Percentiles rank a stretch among this genome's conserved stretches.
Evolutionary conservation across 2,329 filamentous ascomycete species (phyloP).

Genomic region (Zalaria sp.): DNA sequence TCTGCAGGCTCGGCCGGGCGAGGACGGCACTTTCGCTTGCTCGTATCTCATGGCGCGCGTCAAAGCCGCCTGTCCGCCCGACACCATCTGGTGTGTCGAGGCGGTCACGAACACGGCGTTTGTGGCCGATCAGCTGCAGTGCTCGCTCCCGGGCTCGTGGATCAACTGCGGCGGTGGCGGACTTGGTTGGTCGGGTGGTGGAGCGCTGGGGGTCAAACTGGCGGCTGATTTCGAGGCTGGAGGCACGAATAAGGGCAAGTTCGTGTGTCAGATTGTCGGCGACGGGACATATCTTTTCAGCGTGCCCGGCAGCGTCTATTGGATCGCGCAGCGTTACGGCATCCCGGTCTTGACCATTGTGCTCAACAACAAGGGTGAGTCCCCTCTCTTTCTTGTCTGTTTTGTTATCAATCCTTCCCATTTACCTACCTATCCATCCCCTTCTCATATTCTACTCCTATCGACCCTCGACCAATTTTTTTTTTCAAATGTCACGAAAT

Average conservation of each 20-base stretch:
- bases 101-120: slow-evolving; percentile 58
- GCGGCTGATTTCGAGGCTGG: slow-evolving; percentile 42
- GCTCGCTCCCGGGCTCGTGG: slow-evolving; percentile 55
- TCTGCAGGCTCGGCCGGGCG: slow-evolving; percentile 41
- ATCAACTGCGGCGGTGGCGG: slow-evolving; percentile 73
- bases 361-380: slow-evolving; percentile 48
- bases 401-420: background rate
- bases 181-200: slow-evolving; percentile 69
- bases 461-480: no score
- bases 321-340: slow-evolving; percentile 51
- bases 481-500: no score
- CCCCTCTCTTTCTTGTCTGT: background rate
- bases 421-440: background rate
- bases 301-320: slow-evolving; percentile 52
- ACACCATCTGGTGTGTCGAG: slow-evolving; percentile 65
- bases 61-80: slow-evolving; percentile 41
- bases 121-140: slow-evolving; percentile 57
- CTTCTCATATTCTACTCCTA: no score
- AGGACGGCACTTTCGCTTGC: slow-evolving; percentile 48
- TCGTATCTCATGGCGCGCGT: slow-evolving; percentile 42
- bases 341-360: slow-evolving; percentile 54
- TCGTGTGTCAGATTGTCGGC: slow-evolving; percentile 51
- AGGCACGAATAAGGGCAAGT: slow-evolving; percentile 38
- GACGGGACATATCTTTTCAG: slow-evolving; percentile 55
- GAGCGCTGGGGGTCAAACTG: slow-evolving; percentile 60